A percentile compares a stretch with the other conserved stretches of the same genome.
Conservation (phyloP, 495 filamentous ascomycete genomes). For the Hypoxylon cercidicola region DNA sequence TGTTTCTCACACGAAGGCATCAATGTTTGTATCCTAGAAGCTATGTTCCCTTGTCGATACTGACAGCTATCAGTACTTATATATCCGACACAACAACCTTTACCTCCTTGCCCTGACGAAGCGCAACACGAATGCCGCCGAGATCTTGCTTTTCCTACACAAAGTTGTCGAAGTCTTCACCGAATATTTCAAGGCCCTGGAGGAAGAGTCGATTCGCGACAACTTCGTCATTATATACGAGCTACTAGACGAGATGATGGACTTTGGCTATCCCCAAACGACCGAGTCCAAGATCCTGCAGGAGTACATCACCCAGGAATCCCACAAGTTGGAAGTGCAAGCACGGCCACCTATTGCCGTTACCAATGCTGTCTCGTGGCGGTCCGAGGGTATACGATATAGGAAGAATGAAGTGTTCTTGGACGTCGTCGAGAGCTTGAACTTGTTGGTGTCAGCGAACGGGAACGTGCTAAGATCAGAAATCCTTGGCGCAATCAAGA, state of each 20-base stretch:
- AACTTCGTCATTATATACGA: constrained; percentile 99
- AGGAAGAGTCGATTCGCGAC: constrained; percentile 98
- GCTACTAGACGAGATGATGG: constrained; percentile 99
- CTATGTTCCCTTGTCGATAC: neutral
- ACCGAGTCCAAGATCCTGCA: constrained; percentile 99
- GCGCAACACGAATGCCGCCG: constrained; percentile 98
- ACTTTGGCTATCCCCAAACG: constrained; percentile 99
- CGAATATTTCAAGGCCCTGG: constrained; percentile 99
- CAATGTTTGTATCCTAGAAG: constrained; percentile 71
- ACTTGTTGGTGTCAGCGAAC: constrained; percentile 92
- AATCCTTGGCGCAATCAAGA: constrained; percentile 96
- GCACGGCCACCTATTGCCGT: constrained; percentile 99
- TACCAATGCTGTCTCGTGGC: constrained; percentile 98
- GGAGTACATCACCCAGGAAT: constrained; percentile 99
- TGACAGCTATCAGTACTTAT: constrained; percentile 79
- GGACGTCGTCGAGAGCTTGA: constrained; percentile 96
- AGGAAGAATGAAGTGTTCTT: constrained; percentile 99
- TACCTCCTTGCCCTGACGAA: constrained; percentile 98
- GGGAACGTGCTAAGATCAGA: constrained; percentile 97
- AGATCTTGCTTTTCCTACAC: constrained; percentile 97
- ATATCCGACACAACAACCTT: constrained; percentile 99
- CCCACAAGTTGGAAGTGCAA: constrained; percentile 97
- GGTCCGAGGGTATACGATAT: constrained; percentile 97
- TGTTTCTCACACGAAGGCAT: constrained; percentile 99
- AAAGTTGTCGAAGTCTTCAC: constrained; percentile 99